Base-by-base conservation (phyloP, 2,329 filamentous ascomycete genomes). In the Tolypocladium pustulatum region DNA sequence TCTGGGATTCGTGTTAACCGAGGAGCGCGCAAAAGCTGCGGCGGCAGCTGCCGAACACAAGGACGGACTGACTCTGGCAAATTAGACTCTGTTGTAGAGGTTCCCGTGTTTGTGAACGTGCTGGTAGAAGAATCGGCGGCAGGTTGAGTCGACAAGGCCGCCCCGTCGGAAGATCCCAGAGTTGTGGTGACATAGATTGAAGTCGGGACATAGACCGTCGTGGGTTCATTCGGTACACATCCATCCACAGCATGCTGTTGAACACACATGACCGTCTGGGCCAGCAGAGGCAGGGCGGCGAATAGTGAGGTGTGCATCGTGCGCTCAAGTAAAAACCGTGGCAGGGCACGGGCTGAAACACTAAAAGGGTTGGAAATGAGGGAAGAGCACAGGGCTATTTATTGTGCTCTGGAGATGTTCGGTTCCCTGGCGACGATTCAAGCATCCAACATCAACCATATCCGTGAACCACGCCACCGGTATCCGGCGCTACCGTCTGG, bases 281-380 rank as follows among this genome's bases (percentile, higher is more conserved):
- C 66, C 66, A 71, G 61, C 15, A 71, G 60, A 15, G 66, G 65
- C 51, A 65, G 62, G 22, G 60, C 57, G 4, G 62, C 53, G 36
- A 68, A 37, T 36, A 71, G 56, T 49, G 58, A 53, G 30, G 62
- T 63, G 53, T 66, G 62, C 66, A 71, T 69, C 57, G 46, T 55
- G 32, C 53, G 10, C 12, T 43, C 20, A 32, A 52, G 49, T n/a
- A 8, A 2, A n/a, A n/a, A 27, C 15, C 36, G 38, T 10, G 41
- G 34, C 7, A 55, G 25, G 53, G 49, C 10, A 22, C 34, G 32
- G 30, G 43, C 12, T 58, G 43, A 52, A 37, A 3, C 8, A 13
- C 13, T 10, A 38, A n/a, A 27, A 13, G 15, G 25, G 7, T 2
- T 2, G 22, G 54, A 55, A 41, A 5, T 25, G n/a, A 55, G 54